These are phyloP conservation scores for Biscogniauxia sp. DNA, from an alignment of 2,329 filamentous ascomycete species.

Conservation along the genomic window DNA sequence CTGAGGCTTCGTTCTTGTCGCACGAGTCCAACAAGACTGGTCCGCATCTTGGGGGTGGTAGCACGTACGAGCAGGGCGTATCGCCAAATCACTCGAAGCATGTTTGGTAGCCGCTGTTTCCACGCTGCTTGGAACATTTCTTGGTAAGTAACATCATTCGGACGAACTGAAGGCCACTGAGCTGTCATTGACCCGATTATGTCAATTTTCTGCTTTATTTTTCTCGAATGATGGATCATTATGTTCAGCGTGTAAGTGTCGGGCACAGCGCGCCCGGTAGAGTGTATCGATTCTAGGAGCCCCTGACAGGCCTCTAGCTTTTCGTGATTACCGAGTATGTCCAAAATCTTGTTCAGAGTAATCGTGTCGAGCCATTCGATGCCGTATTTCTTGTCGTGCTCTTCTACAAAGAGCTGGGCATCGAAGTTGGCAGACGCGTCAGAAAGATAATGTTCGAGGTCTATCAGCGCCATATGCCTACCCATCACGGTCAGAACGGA, in stretches of 20 bases:
- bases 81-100: constrained; percentile 31
- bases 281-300: constrained; percentile 18
- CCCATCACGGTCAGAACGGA: constrained; percentile 22
- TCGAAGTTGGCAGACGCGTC: constrained; percentile 3
- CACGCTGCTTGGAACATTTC: constrained; percentile 26
- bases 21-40: constrained; percentile 20
- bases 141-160: constrained; percentile 25
- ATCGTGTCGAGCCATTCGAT: constrained; percentile 25
- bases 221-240: constrained; percentile 25
- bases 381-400: constrained; percentile 23
- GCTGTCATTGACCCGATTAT: constrained; percentile 12
- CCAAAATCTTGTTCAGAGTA: constrained; percentile 30
- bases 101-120: constrained; percentile 27
- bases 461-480: constrained; percentile 20
- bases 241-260: constrained; percentile 28
- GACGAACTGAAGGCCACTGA: constrained; percentile 17
- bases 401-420: constrained; percentile 16
- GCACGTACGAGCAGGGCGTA: constrained; percentile 21
- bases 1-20: constrained; percentile 1
- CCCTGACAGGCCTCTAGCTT: constrained; percentile 18
- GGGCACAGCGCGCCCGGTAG: constrained; percentile 7
- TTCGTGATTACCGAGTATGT: constrained; percentile 21
- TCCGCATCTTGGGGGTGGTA: constrained; percentile 21
- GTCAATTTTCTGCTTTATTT: constrained; percentile 11
- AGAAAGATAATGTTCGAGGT: constrained; percentile 16